Evolutionary conservation across 2,329 filamentous ascomycete genomes (phyloP), one percentile per base, ranked within the genome.

Genomic region (Phialophora expanda): DNA sequence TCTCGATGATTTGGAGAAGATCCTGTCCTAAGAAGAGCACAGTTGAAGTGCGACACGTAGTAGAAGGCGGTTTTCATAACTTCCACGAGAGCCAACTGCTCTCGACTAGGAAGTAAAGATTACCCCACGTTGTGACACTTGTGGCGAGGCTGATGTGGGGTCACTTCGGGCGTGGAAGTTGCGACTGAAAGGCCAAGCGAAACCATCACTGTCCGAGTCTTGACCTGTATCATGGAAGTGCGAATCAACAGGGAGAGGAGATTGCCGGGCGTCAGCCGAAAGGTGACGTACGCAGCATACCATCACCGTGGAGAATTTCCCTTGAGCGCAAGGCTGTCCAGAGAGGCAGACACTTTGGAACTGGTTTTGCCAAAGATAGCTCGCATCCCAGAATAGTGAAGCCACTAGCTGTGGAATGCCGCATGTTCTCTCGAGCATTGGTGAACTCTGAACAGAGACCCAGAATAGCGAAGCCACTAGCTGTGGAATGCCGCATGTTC

Each of bases 61-160:
- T 51, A 11, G 17, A 8, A 20, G 38, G 8, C 20, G 24, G 22
- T 28, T 26, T 51, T 51, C 48, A 51, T 22, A 22, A 24, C 3
- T 51, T 51, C 9, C 46, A 50, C 5, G 48, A 51, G 24, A 51
- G 48, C 24, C 17, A 17, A 3, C 9, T 26, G 14, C 2, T 1
- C 17, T 44, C 38, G 20, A 48, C 50, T 50, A 17, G 56, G 56
- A 8, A 55, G 26, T 26, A 48, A n/a, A 7, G 12, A 12, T n/a
- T 44, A 64, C 62, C 56, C 62, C 62, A 64, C 62, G 55, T 64
- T 24, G 22, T 17, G 30, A 4, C 1, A 7, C 41, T 44, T 3
- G 34, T 38, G 32, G 56, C 48, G 56, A 64, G 62, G 62, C 62
- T 64, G 62, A 50, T 14, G 62, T 64, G 62, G 62, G 62, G 62